Conservation (phyloP, 495 filamentous ascomycete species). For the Hypoxylon cercidicola region DNA sequence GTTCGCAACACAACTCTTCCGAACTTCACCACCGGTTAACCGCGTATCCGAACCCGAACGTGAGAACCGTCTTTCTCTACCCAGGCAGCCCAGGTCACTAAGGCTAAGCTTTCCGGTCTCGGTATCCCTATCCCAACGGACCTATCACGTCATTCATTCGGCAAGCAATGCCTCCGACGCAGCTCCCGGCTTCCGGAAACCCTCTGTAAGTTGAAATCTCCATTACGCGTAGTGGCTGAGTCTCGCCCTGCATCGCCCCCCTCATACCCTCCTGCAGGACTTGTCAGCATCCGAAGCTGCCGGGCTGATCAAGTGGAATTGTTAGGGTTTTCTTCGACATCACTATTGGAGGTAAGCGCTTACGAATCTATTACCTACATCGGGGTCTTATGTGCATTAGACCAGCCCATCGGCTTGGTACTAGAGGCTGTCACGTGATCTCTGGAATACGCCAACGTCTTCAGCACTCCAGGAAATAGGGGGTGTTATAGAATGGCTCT, state of each 20-base stretch:
- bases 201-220: slow-evolving; percentile 58
- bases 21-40: slow-evolving; percentile 23
- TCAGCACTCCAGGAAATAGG: background rate
- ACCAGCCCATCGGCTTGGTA: background rate
- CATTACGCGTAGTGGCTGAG: slow-evolving; percentile 25
- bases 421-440: slow-evolving; percentile 31
- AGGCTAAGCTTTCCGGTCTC: slow-evolving; percentile 2
- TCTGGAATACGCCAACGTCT: background rate
- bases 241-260: background rate
- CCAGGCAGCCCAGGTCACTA: too few relatives aligned
- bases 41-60: slow-evolving; percentile 24
- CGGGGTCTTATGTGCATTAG: background rate
- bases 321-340: slow-evolving; percentile 91
- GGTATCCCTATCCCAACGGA: slow-evolving; percentile 6
- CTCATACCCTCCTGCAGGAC: background rate
- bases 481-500: slow-evolving; percentile 8
- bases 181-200: slow-evolving; percentile 64
- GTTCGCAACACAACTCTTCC: slow-evolving; percentile 3
- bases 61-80: too few relatives aligned
- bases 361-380: slow-evolving; percentile 4
- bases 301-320: slow-evolving; percentile 16
- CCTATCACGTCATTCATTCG: slow-evolving; percentile 19
- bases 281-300: slow-evolving; percentile 20
- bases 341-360: slow-evolving; percentile 79
- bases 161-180: slow-evolving; percentile 59